Conservation (phyloP, 2,329 filamentous ascomycete genomes). For the Hymenoscyphus albidus region DNA sequence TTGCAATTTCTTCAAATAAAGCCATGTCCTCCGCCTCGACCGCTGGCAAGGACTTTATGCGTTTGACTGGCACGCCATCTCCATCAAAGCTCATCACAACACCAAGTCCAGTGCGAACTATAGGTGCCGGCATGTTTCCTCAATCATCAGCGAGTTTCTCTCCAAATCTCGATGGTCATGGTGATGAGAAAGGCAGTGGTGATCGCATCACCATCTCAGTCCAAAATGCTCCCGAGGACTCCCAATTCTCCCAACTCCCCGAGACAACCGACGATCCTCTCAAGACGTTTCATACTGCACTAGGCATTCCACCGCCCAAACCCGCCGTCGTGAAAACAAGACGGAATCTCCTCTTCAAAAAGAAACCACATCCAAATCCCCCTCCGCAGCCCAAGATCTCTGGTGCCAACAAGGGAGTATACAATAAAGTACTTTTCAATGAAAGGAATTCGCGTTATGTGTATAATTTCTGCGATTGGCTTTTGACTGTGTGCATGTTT, state of each 20-base stretch:
- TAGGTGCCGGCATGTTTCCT: not conserved
- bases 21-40: not conserved
- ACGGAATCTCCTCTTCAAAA: not conserved
- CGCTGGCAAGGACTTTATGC: not conserved
- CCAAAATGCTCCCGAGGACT: not conserved
- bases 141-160: constrained; percentile 3
- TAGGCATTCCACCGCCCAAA: constrained; percentile 38
- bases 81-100: not conserved
- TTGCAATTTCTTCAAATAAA: not conserved
- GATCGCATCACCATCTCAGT: constrained; percentile 1
- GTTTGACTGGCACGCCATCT: not conserved
- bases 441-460: constrained; percentile 33
- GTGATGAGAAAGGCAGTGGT: constrained; percentile 1
- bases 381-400: constrained; percentile 31
- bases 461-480: constrained; percentile 34
- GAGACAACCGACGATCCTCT: not conserved
- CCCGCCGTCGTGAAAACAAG: constrained; percentile 12
- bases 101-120: not conserved
- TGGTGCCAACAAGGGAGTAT: constrained; percentile 37
- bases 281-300: constrained; percentile 26
- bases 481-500: constrained; percentile 43
- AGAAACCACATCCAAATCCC: not conserved
- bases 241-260: not conserved
- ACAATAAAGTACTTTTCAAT: constrained; percentile 36
- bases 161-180: not conserved